phyloP scores from a whole-genome alignment of 148 eudicot genomes.

The Cornus kousa region DNA sequence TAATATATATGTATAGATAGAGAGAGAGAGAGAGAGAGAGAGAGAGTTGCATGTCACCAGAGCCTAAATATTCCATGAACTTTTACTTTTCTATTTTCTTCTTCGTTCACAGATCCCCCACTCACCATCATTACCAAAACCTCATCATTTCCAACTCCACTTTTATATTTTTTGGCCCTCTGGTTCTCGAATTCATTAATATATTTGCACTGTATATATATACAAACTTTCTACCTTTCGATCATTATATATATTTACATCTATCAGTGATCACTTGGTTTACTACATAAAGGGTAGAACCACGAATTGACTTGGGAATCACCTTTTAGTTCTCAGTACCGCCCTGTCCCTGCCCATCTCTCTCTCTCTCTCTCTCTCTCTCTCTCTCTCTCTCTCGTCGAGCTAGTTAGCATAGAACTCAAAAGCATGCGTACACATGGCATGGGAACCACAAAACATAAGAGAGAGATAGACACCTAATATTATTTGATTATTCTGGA shows the following conservation, averaged over 20 bases:
- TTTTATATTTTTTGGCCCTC: background rate
- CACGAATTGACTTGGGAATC: conserved; percentile 14
- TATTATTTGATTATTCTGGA: too few relatives aligned
- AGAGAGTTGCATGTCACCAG: conserved; percentile 21
- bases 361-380: background rate
- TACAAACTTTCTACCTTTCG: conserved; percentile 14
- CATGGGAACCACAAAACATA: too few relatives aligned
- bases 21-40: too few relatives aligned
- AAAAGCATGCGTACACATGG: too few relatives aligned
- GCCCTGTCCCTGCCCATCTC: background rate
- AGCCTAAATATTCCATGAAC: conserved; percentile 35
- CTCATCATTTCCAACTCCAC: conserved; percentile 21
- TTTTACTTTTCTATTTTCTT: background rate
- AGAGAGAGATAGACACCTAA: too few relatives aligned
- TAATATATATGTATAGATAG: too few relatives aligned
- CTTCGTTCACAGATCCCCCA: conserved; percentile 1
- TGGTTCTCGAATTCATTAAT: conserved; percentile 2
- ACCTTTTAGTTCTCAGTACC: background rate
- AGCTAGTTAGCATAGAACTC: too few relatives aligned
- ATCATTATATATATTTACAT: conserved; percentile 12
- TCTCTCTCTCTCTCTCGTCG: background rate
- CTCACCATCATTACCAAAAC: conserved; percentile 17
- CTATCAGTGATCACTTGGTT: conserved; percentile 7
- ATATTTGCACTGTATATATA: background rate
- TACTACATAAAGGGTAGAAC: conserved; percentile 7